Conservation (phyloP, 83 land plant genomes). For the Picea mariana region DNA sequence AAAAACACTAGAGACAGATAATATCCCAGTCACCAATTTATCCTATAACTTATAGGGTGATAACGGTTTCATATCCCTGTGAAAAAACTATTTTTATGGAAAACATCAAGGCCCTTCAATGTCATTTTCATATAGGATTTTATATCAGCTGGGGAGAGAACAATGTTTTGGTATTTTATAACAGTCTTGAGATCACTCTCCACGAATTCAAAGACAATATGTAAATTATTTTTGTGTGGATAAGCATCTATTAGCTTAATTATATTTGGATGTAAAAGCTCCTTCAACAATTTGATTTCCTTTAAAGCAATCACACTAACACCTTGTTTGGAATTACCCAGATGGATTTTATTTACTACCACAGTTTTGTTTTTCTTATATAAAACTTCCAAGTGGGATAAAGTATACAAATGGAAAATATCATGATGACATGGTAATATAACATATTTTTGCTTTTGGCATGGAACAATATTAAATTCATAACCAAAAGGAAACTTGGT, state of each 20-base stretch:
- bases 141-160: slow-evolving; percentile 90
- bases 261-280: slow-evolving; percentile 89
- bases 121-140: slow-evolving; percentile 98
- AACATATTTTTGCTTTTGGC: too few species aligned
- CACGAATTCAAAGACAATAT: slow-evolving; percentile 98
- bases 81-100: slow-evolving; percentile 98
- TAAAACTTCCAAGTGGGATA: too few species aligned
- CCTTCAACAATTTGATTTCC: slow-evolving; percentile 95
- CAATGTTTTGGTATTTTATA: slow-evolving; percentile 84
- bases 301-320: slow-evolving; percentile 94
- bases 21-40: too few species aligned
- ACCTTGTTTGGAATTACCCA: slow-evolving; percentile 95
- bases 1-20: too few species aligned
- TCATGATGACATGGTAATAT: too few species aligned
- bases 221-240: slow-evolving; percentile 95
- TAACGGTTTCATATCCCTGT: too few species aligned
- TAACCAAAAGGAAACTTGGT: too few species aligned
- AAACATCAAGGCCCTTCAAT: slow-evolving; percentile 87
- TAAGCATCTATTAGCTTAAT: slow-evolving; percentile 95
- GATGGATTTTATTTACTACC: slow-evolving; percentile 93
- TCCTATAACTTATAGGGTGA: too few species aligned
- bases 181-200: slow-evolving; percentile 98
- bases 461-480: too few species aligned
- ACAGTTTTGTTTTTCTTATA: slow-evolving; percentile 91
- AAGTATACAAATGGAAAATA: too few species aligned